Evolutionary conservation across 345 rosid species (phyloP).

Genomic region (Eucalyptus decipiens): DNA sequence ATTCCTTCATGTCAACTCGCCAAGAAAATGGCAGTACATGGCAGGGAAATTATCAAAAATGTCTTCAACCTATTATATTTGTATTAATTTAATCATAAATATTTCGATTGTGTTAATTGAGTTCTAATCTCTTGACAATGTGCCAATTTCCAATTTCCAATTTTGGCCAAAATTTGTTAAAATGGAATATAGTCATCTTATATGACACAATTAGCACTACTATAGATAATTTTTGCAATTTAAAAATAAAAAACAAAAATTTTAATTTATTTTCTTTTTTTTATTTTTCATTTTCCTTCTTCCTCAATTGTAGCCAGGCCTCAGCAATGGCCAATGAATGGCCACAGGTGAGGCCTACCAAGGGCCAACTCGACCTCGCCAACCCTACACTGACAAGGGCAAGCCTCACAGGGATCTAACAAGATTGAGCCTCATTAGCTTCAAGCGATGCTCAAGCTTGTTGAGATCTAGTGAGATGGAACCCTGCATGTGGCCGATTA

Average conservation of each 20-base stretch:
- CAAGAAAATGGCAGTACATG: background rate
- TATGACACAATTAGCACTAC: accelerated
- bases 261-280: accelerated
- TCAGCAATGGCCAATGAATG: accelerated
- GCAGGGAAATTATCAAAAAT: background rate
- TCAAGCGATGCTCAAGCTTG: accelerated
- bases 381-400: accelerated
- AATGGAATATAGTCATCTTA: accelerated
- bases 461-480: background rate
- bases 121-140: too few species aligned
- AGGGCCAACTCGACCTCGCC: too few species aligned
- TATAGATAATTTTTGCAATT: too few species aligned
- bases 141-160: too few species aligned
- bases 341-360: too few species aligned
- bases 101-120: accelerated
- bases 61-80: too few species aligned
- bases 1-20: background rate
- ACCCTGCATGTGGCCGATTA: accelerated
- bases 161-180: accelerated
- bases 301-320: too few species aligned
- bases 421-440: accelerated
- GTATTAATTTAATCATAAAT: accelerated
- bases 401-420: accelerated
- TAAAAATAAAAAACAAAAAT: accelerated
- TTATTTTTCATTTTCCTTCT: too few species aligned